Evolutionary conservation across 495 filamentous ascomycete genomes (phyloP).

Genomic region (Trichoderma gamsii): DNA sequence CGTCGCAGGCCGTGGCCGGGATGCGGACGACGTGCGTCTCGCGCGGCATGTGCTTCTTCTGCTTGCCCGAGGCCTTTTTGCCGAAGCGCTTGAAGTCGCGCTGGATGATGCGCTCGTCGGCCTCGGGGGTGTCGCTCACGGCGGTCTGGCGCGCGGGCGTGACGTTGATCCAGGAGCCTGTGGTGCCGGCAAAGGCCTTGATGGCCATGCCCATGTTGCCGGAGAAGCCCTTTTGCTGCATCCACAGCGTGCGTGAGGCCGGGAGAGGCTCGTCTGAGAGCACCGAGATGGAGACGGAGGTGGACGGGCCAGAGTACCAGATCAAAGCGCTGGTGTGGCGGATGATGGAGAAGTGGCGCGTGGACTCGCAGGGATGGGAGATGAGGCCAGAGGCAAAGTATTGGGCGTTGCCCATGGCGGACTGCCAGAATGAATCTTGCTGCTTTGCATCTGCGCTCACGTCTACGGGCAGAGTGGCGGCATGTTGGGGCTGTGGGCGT

Average conservation of each 20-base stretch:
- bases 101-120: constrained; percentile 59
- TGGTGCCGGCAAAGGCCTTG: constrained; percentile 51
- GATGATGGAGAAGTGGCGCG: constrained; percentile 60
- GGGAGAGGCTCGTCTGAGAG: constrained; percentile 55
- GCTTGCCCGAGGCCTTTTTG: constrained; percentile 41
- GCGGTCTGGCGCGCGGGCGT: constrained; percentile 48
- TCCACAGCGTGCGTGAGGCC: constrained; percentile 53
- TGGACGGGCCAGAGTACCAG: constrained; percentile 57
- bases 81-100: constrained; percentile 55
- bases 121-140: constrained; percentile 38
- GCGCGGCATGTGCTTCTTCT: constrained; percentile 45
- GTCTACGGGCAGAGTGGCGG: not conserved
- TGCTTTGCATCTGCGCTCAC: not conserved
- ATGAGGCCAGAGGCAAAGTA: constrained; percentile 61
- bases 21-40: constrained; percentile 60
- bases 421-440: constrained; percentile 31
- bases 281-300: constrained; percentile 55
- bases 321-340: constrained; percentile 58
- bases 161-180: constrained; percentile 57
- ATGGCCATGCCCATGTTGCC: constrained; percentile 63
- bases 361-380: constrained; percentile 55
- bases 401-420: constrained; percentile 49
- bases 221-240: constrained; percentile 60
- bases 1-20: constrained; percentile 55
- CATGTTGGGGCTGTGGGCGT: not conserved